These are phyloP conservation scores for Sesbania bispinosa DNA, from an alignment of 306 rosid species.

Conservation along the genomic window DNA sequence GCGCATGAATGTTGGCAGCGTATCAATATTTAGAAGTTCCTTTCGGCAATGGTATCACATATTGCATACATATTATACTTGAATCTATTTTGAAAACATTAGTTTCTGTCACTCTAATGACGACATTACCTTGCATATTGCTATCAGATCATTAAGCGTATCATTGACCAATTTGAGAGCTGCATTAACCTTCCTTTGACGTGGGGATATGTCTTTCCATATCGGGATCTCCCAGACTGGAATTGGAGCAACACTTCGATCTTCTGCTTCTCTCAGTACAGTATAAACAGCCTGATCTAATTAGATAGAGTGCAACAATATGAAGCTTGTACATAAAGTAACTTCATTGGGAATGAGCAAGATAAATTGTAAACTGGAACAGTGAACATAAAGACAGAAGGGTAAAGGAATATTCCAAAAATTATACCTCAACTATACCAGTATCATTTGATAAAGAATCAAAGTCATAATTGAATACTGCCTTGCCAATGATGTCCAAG, in stretches of 20 bases:
- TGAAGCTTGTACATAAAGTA: constrained; percentile 24
- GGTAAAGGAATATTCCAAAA: constrained; percentile 26
- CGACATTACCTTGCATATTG: constrained; percentile 82
- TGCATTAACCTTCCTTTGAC: constrained; percentile 72
- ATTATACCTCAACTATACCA: constrained; percentile 84
- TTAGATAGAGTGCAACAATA: constrained; percentile 33
- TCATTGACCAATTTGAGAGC: constrained; percentile 85
- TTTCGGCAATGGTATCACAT: constrained; percentile 8
- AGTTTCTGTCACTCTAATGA: constrained; percentile 11
- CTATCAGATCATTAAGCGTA: constrained; percentile 71
- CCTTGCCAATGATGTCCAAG: constrained; percentile 89
- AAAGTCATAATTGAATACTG: constrained; percentile 94
- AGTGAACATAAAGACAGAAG: constrained; percentile 1
- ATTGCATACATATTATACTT: not conserved
- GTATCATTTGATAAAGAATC: constrained; percentile 86
- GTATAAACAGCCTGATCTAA: constrained; percentile 90
- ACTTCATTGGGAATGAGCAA: constrained; percentile 16
- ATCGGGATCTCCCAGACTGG: constrained; percentile 95
- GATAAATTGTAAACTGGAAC: constrained; percentile 16
- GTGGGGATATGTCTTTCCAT: constrained; percentile 97
- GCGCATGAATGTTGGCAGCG: not conserved
- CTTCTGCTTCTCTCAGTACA: constrained; percentile 95
- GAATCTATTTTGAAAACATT: constrained; percentile 4
- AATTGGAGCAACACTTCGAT: constrained; percentile 84
- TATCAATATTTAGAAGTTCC: constrained; percentile 21